phyloP scores from a whole-genome alignment of 306 rosid species.

The Gastrolobium bilobum region DNA sequence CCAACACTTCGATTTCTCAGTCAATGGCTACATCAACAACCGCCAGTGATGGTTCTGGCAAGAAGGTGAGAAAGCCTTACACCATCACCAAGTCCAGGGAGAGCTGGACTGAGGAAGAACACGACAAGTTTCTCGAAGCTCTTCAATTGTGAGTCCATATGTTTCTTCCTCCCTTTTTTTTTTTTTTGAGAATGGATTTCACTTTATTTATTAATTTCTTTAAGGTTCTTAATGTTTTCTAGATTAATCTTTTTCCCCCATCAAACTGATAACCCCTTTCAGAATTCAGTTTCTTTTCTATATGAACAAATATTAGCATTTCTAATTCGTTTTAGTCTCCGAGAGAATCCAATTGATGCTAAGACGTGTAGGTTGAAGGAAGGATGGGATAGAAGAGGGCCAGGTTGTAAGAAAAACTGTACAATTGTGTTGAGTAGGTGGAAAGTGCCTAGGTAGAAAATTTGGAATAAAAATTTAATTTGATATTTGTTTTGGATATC shows the following conservation, averaged over 20 bases:
- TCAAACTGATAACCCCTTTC: neutral
- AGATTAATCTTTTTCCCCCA: neutral
- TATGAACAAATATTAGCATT: neutral
- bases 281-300: neutral
- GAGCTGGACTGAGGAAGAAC: slow-evolving; percentile 97
- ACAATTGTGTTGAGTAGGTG: neutral
- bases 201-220: neutral
- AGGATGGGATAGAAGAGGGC: neutral
- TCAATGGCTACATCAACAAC: slow-evolving; percentile 53
- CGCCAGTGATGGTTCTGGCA: slow-evolving; percentile 65
- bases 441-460: neutral
- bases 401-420: neutral
- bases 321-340: neutral
- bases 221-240: neutral
- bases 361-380: neutral
- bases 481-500: neutral
- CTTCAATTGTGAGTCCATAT: slow-evolving; percentile 75
- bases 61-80: slow-evolving; percentile 93
- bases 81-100: slow-evolving; percentile 97
- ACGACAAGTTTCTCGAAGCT: slow-evolving; percentile 96
- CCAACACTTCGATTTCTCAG: slow-evolving; percentile 52
- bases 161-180: neutral
- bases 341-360: slow-evolving; percentile 3
- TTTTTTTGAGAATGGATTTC: neutral
- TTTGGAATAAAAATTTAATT: slow-evolving; percentile 1